These are phyloP conservation scores for Cladosporium oxysporum DNA, from an alignment of 2,329 filamentous ascomycete species.

Conservation along the genomic window DNA sequence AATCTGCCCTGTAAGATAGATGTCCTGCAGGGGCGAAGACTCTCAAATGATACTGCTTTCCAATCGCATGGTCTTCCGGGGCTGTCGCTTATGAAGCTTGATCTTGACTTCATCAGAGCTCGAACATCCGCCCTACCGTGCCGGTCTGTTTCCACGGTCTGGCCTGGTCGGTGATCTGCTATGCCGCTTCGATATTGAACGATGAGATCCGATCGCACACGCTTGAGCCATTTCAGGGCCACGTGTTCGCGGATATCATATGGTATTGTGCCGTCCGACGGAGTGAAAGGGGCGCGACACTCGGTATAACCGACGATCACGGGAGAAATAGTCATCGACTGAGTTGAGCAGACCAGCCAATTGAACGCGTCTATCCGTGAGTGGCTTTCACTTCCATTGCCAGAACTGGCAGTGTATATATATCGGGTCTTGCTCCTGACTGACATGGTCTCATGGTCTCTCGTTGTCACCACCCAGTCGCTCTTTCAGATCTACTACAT, in stretches of 20 bases:
- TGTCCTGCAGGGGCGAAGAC: background rate
- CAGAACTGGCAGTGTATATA: background rate
- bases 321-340: background rate
- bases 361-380: background rate
- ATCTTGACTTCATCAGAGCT: background rate
- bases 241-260: background rate
- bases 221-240: background rate
- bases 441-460: background rate
- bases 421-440: background rate
- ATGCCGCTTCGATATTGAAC: background rate
- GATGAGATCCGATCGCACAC: background rate
- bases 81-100: background rate
- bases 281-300: background rate
- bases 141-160: background rate
- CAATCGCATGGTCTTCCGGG: conserved; percentile 3
- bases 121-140: background rate
- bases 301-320: background rate
- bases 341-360: background rate
- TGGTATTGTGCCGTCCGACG: background rate
- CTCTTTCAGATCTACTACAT: background rate
- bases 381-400: background rate
- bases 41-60: background rate
- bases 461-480: background rate
- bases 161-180: background rate
- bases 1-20: background rate